Base-by-base conservation (phyloP, 1,284 basidiomycete species). In the Volvariella volvacea region DNA sequence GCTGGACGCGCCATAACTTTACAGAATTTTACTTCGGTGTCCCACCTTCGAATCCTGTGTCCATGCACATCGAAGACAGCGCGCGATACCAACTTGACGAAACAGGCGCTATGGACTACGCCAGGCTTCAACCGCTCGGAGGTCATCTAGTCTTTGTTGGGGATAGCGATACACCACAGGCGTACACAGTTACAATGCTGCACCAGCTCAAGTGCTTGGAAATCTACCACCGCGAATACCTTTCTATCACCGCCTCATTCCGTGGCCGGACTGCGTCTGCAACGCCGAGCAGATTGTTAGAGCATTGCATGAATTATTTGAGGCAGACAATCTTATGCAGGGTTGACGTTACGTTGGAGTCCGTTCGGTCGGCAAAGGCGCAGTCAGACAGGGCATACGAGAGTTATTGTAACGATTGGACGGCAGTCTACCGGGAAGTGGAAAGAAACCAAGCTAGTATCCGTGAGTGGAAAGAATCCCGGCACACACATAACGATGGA, bases 11-110 rank as follows among this genome's bases (percentile, higher is more conserved):
- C n/a, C n/a, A n/a, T n/a, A n/a, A n/a, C n/a, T n/a, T n/a, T n/a
- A n/a, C n/a, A n/a, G n/a, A n/a, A n/a, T n/a, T n/a, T n/a, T n/a
- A n/a, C 25, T 28, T 28, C 25, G 6, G 12, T 12, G 25, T 28
- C 25, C 25, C 25, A 6, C 25, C 25, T 6, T 28, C 25, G 6
- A 12, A 28, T 28, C 34, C 19, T 6, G 34, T 36, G 7, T 6
- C 15, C 34, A 36, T 36, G 34, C 34, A 36, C 19, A 20, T 36
- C 19, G 34, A 15, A 36, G 34, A 36, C 19, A 36, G 34, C 34
- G 34, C 34, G 15, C 34, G 34, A 36, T 36, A 36, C n/a, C 34
- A 36, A n/a, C 14, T 36, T 16, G 34, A 36, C 34, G 34, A 36
- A 6, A 20, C 14, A n/a, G 34, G 34, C 15, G 34, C 34, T 36